Evolutionary conservation across 768 basidiomycete species (phyloP).

Genomic region (Daedalea quercina): DNA sequence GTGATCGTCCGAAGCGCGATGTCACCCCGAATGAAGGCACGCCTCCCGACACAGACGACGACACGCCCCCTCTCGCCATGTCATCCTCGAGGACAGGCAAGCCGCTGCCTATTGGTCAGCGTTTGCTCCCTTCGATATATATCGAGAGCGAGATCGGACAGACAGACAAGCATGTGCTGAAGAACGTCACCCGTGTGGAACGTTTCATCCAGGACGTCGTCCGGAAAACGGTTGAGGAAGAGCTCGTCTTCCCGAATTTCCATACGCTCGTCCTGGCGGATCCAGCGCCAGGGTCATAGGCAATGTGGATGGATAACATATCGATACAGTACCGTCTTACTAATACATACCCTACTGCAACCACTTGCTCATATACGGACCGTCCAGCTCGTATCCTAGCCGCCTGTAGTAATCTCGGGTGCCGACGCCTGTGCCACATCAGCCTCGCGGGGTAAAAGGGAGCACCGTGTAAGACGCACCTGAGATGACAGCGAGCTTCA

Average conservation of each 20-base stretch:
- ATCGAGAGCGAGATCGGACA: conserved; percentile 98
- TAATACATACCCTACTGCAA: conserved; percentile 25
- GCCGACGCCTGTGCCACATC: conserved; percentile 65
- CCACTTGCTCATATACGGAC: conserved; percentile 96
- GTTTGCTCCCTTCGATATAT: conserved; percentile 77
- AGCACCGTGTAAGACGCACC: conserved; percentile 39
- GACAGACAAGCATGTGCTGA: conserved; percentile 89
- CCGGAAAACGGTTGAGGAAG: conserved; percentile 91
- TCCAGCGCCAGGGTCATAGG: conserved; percentile 2
- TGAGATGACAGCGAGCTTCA: conserved; percentile 96
- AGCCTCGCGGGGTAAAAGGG: conserved; percentile 1
- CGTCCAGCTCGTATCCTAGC: conserved; percentile 90
- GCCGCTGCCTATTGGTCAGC: conserved; percentile 72
- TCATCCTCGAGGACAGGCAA: conserved; percentile 45
- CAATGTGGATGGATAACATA: background rate
- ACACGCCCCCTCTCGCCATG: conserved; percentile 26
- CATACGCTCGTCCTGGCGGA: conserved; percentile 50
- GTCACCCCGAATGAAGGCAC: conserved; percentile 35
- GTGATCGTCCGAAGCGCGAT: conserved; percentile 24
- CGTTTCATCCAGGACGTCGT: conserved; percentile 94
- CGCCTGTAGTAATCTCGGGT: conserved; percentile 96
- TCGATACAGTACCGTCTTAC: too few species aligned
- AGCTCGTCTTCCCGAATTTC: conserved; percentile 94
- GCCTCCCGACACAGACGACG: conserved; percentile 61
- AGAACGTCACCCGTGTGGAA: conserved; percentile 94